Evolutionary conservation across 1,139 yeast genomes (phyloP).

Genomic region (Hanseniaspora sp.): DNA sequence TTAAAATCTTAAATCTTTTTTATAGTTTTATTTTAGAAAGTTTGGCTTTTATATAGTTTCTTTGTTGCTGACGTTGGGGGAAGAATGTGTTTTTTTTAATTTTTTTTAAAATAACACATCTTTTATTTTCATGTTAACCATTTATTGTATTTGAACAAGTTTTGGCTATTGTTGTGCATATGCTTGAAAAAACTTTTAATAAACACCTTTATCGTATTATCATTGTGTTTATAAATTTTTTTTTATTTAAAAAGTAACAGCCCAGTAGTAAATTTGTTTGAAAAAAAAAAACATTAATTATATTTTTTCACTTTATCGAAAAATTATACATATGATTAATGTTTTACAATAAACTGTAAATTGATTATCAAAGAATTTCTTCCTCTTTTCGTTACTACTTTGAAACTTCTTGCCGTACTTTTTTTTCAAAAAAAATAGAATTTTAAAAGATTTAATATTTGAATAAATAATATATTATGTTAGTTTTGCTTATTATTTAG

Average conservation of each 20-base stretch:
- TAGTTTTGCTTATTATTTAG: neutral
- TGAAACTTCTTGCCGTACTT: too few species aligned
- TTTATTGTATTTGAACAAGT: slow-evolving; percentile 4
- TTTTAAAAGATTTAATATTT: too few species aligned
- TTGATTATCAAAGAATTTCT: neutral
- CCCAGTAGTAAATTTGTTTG: slow-evolving; percentile 5
- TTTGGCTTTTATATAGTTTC: neutral
- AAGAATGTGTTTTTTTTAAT: neutral
- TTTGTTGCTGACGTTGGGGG: slow-evolving; percentile 15
- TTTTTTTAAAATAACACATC: neutral
- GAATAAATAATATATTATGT: neutral
- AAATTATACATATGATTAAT: too few species aligned
- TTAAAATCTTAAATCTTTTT: neutral
- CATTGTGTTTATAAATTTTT: neutral
- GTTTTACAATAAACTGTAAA: neutral
- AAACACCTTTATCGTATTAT: neutral
- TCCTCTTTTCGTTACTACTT: neutral
- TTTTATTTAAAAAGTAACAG: neutral
- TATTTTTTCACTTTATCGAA: neutral
- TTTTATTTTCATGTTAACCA: slow-evolving; percentile 2
- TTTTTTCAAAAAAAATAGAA: too few species aligned
- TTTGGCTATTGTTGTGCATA: slow-evolving; percentile 11
- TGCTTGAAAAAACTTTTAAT: neutral
- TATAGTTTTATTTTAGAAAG: neutral
- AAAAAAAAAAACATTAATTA: neutral